Percentiles rank a stretch among this genome's conserved stretches.
These are phyloP conservation scores for Colletotrichum falcatum DNA, from an alignment of 2,329 filamentous ascomycete species.

Conservation along the genomic window DNA sequence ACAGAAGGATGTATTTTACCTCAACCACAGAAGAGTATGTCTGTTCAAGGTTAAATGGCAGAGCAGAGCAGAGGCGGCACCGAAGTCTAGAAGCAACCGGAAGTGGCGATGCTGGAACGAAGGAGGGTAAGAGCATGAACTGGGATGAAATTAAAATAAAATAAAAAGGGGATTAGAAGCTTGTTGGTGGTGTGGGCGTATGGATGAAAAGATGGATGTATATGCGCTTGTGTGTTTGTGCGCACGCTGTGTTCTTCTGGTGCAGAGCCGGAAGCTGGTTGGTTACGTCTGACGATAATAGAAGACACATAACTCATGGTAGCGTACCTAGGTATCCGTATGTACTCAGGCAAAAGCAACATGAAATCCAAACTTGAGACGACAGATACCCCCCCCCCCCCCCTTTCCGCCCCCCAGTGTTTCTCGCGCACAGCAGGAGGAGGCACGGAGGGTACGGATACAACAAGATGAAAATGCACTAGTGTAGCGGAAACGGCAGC, in stretches of 20 bases:
- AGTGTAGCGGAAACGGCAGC: slow-evolving; percentile 14
- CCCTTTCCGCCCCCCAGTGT: background rate
- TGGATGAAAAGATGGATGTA: background rate
- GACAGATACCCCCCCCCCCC: slow-evolving; percentile 14
- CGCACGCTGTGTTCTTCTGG: slow-evolving; percentile 15
- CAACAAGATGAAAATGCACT: slow-evolving; percentile 1
- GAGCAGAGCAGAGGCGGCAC: slow-evolving; percentile 6
- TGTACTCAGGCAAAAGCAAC: slow-evolving; percentile 17
- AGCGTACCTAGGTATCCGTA: slow-evolving; percentile 25
- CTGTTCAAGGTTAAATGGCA: background rate
- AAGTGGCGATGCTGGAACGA: background rate
- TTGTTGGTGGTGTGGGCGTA: slow-evolving; percentile 14
- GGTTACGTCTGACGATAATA: slow-evolving; percentile 27
- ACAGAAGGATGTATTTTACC: background rate
- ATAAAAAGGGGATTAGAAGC: background rate
- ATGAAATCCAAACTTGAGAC: slow-evolving; percentile 22
- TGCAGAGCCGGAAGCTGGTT: slow-evolving; percentile 28
- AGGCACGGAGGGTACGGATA: too few species aligned
- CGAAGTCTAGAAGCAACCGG: background rate
- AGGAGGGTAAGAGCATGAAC: background rate
- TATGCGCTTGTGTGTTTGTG: slow-evolving; percentile 2
- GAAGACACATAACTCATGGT: slow-evolving; percentile 18
- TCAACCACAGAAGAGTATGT: background rate
- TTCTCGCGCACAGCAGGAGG: slow-evolving; percentile 6
- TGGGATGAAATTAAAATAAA: background rate